phyloP scores from a whole-genome alignment of 805 yeast genomes.

The Komagataella populi region DNA sequence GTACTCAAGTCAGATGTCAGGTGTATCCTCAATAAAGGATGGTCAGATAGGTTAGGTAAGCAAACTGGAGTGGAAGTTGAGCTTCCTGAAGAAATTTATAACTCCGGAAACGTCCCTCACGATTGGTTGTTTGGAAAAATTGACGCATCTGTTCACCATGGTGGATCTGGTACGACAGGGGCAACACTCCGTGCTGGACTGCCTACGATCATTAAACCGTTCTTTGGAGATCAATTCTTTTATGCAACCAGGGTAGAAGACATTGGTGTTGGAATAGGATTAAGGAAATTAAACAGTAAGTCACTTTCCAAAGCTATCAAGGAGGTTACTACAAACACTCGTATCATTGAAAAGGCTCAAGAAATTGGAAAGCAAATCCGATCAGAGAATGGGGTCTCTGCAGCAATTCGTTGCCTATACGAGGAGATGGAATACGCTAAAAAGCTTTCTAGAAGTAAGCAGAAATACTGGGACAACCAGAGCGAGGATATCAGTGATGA shows the following conservation, averaged over 20 bases:
- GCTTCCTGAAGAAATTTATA: slow-evolving; percentile 56
- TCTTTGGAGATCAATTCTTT: slow-evolving; percentile 93
- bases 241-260: slow-evolving; percentile 83
- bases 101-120: slow-evolving; percentile 70
- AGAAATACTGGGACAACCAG: not conserved
- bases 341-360: slow-evolving; percentile 56
- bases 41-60: slow-evolving; percentile 66
- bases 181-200: slow-evolving; percentile 77
- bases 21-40: slow-evolving; percentile 84
- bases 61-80: slow-evolving; percentile 25
- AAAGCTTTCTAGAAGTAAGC: slow-evolving; percentile 17
- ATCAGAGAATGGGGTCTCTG: slow-evolving; percentile 67
- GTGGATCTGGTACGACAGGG: slow-evolving; percentile 95
- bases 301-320: slow-evolving; percentile 55
- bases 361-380: slow-evolving; percentile 48
- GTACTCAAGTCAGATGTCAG: slow-evolving; percentile 70
- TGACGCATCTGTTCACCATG: slow-evolving; percentile 95
- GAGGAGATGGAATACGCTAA: slow-evolving; percentile 67
- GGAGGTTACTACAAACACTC: slow-evolving; percentile 50
- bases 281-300: slow-evolving; percentile 53
- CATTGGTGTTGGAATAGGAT: slow-evolving; percentile 67
- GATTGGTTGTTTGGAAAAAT: slow-evolving; percentile 86
- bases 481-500: not conserved
- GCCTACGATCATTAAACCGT: slow-evolving; percentile 87
- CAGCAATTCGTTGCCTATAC: slow-evolving; percentile 71